Base-by-base conservation (phyloP, 1,284 basidiomycete species). In the Apiotrichum montevideense region DNA sequence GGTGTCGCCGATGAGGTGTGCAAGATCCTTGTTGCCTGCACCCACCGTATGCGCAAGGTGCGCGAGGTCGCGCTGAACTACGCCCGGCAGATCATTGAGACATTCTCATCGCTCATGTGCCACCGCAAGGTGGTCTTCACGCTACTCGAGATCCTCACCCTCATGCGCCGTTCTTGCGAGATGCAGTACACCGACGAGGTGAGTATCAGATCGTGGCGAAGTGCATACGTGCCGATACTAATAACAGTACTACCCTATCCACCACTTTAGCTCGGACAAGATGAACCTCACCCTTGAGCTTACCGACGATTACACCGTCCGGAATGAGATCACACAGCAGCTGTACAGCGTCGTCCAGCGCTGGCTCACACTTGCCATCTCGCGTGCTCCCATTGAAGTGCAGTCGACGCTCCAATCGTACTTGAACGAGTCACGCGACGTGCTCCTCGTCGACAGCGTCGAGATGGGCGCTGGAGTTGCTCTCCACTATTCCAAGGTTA, bases 91-190 rank as follows among this genome's bases (percentile, higher is more conserved):
- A 80, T 98, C 46, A 85, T 98, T 63, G 87, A 85, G n/a, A 90
- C 88, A 1, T 96, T 97, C 77, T 94, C 96, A 0, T 92, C 91
- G 7, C 79, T 98, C 59, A 87, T 98, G 82, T 98, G 94, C 75
- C 88, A 95, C 70, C 83, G 87, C 10, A 82, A 87, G 11, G 82
- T 98, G 40, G 89, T 98, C 6, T 90, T 87, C 64, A 85, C 88
- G 34, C 87, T 98, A 58, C 80, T 98, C 46, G 96, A 98, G 73
- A 86, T 92, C 45, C 80, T 98, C 57, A 97, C 95, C 0, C 80
- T 98, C 11, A 79, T 98, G 63, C 84, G 93, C 55, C 83, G 85
- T 52, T 85, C 88, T 1, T 94, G 92, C 71, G 91, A 98, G 75
- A 87, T 90, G 59, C 91, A 97, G 78, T 92, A 85, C 69, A 80